Evolutionary conservation across 2,329 filamentous ascomycete species (phyloP).

Genomic region (Fusarium stilboides): DNA sequence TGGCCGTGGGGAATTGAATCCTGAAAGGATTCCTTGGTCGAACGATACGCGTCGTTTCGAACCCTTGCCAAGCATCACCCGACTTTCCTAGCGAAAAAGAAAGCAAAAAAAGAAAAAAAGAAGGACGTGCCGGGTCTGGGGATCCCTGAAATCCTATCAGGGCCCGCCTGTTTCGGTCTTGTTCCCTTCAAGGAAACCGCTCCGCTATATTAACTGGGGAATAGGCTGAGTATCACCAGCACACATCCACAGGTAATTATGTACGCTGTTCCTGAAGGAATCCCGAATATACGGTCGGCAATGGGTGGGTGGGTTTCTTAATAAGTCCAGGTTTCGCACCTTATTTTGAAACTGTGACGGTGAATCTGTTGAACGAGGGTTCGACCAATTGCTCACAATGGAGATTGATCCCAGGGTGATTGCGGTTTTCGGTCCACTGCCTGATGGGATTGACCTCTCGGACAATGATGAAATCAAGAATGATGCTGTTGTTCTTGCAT

Average conservation of each 20-base stretch:
- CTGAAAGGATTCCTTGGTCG: neutral
- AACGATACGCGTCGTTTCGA: neutral
- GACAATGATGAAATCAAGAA: slow-evolving; percentile 14
- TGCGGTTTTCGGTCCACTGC: slow-evolving; percentile 16
- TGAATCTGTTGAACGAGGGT: neutral
- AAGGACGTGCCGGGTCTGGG: neutral
- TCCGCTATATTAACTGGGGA: slow-evolving; percentile 25
- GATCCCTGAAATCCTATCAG: neutral
- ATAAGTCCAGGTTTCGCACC: neutral
- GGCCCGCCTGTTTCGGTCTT: slow-evolving; percentile 21
- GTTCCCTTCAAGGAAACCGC: slow-evolving; percentile 8
- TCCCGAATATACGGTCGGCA: neutral
- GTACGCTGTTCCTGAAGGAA: neutral
- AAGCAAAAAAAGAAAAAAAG: neutral
- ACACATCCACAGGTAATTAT: slow-evolving; percentile 5
- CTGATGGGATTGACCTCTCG: slow-evolving; percentile 10
- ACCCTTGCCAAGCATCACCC: neutral
- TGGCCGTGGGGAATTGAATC: neutral
- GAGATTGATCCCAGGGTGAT: slow-evolving; percentile 20
- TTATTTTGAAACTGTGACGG: neutral
- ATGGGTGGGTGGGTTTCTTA: neutral
- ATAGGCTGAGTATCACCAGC: neutral
- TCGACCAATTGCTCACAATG: neutral
- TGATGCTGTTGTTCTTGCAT: slow-evolving; percentile 11
- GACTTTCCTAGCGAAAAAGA: neutral